These are phyloP conservation scores for Aspergillus bombycis DNA, from an alignment of 2,329 filamentous ascomycete species.

Conservation along the genomic window DNA sequence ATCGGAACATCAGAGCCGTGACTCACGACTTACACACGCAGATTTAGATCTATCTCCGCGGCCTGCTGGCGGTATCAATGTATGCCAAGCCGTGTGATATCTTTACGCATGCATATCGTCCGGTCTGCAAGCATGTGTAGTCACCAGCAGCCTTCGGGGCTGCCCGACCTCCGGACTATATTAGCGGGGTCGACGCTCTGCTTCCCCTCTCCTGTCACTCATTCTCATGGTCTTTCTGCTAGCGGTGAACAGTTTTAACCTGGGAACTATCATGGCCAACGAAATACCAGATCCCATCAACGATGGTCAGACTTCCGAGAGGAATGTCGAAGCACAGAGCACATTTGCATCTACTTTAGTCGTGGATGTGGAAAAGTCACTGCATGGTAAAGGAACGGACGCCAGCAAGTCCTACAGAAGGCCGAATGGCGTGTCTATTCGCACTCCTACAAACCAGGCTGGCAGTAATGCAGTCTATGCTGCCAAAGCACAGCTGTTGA, in stretches of 20 bases:
- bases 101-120: background rate
- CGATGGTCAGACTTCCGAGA: background rate
- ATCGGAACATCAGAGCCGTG: background rate
- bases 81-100: background rate
- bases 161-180: background rate
- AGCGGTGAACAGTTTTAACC: background rate
- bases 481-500: slow-evolving; percentile 19
- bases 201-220: background rate
- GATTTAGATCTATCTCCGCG: background rate
- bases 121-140: background rate
- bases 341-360: background rate
- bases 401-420: background rate
- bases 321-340: background rate
- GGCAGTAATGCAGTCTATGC: background rate
- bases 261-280: background rate
- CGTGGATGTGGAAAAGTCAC: background rate
- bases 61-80: background rate
- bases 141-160: background rate
- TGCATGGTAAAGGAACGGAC: background rate
- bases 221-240: background rate
- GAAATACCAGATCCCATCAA: background rate
- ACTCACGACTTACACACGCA: background rate
- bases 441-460: background rate
- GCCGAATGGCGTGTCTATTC: background rate
- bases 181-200: background rate